phyloP scores from a whole-genome alignment of 371 early-diverging fungal species.

The Mortierella polycephala region DNA sequence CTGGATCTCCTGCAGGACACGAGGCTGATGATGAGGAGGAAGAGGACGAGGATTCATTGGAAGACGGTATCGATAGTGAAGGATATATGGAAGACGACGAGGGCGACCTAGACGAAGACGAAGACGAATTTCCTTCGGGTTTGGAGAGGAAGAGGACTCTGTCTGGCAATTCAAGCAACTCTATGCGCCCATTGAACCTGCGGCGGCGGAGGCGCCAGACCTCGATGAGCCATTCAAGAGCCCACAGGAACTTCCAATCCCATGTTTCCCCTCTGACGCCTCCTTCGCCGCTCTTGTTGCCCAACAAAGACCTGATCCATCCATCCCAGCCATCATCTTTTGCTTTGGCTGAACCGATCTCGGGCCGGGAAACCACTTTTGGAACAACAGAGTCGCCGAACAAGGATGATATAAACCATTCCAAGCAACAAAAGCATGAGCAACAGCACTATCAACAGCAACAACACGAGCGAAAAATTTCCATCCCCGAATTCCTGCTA shows the following conservation, averaged over 20 bases:
- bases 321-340: too few species aligned
- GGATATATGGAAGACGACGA: slow-evolving; percentile 41
- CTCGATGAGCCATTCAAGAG: too few species aligned
- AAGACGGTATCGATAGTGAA: slow-evolving; percentile 8
- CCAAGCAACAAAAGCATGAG: background rate
- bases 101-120: slow-evolving; percentile 6
- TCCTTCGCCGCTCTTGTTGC: slow-evolving; percentile 8
- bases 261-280: slow-evolving; percentile 1
- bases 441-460: slow-evolving; percentile 1
- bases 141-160: slow-evolving; percentile 3
- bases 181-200: too few species aligned
- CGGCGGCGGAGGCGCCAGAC: too few species aligned
- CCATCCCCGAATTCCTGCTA: slow-evolving; percentile 38
- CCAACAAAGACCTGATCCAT: background rate
- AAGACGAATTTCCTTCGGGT: background rate
- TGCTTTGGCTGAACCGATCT: background rate
- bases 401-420: background rate
- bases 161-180: too few species aligned
- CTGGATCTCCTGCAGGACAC: slow-evolving; percentile 26
- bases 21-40: slow-evolving; percentile 38
- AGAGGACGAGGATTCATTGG: slow-evolving; percentile 12
- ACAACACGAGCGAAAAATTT: slow-evolving; percentile 37
- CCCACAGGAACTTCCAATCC: too few species aligned
- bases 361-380: slow-evolving; percentile 1
- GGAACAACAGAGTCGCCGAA: background rate